A percentile compares a stretch with the other conserved stretches of the same genome.
Conservation (phyloP, 306 rosid species). For the Fragaria iinumae region DNA sequence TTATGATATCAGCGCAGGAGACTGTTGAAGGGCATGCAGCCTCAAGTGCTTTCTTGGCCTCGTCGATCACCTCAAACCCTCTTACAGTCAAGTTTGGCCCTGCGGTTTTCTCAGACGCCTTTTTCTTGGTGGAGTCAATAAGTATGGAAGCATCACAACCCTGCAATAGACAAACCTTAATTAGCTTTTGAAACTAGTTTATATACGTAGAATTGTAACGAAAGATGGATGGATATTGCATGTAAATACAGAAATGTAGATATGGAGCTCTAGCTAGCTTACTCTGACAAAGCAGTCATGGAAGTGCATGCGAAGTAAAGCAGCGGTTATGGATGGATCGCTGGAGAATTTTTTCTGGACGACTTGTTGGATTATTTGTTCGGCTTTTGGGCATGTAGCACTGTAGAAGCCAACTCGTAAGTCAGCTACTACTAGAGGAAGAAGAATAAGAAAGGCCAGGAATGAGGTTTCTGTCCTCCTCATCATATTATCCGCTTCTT, state of each 20-base stretch:
- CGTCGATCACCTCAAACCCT: conserved; percentile 47
- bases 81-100: conserved; percentile 31
- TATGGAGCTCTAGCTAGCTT: conserved; percentile 10
- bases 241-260: not conserved
- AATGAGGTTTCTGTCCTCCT: conserved; percentile 16
- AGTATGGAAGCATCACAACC: conserved; percentile 67
- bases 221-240: not conserved
- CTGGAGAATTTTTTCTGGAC: conserved; percentile 36
- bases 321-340: conserved; percentile 42
- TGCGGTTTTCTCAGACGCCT: conserved; percentile 26
- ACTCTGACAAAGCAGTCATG: conserved; percentile 60
- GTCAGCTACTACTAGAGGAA: conserved; percentile 38
- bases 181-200: not conserved
- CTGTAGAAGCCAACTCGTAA: conserved; percentile 47
- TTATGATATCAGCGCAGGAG: conserved; percentile 63
- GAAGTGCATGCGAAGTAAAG: conserved; percentile 57
- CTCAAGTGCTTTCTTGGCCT: conserved; percentile 42
- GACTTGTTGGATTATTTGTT: conserved; percentile 32
- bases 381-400: conserved; percentile 40
- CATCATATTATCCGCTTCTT: not conserved
- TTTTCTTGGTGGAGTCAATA: conserved; percentile 31
- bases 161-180: conserved; percentile 14
- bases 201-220: not conserved
- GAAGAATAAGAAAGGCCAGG: conserved; percentile 3
- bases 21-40: conserved; percentile 48